Percentiles rank a stretch among this genome's conserved stretches.
Evolutionary conservation across 148 eudicot species (phyloP).

Genomic region (Spergularia marina): DNA sequence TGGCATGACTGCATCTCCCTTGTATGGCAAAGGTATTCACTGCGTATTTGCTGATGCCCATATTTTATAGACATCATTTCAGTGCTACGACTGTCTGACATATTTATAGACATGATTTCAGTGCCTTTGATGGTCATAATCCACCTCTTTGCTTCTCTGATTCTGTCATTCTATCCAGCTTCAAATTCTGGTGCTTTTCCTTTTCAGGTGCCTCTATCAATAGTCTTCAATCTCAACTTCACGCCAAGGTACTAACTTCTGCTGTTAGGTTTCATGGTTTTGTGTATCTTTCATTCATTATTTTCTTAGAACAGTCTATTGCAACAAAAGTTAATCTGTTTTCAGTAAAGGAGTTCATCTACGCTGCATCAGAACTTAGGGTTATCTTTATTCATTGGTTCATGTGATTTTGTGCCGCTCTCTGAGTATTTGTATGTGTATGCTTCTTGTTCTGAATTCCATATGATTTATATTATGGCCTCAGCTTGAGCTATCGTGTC

Average conservation of each 20-base stretch:
- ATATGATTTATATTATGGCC: neutral
- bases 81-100: too few relatives aligned
- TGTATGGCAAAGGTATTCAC: conserved; percentile 72
- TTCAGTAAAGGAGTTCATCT: neutral
- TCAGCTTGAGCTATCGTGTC: conserved; percentile 4
- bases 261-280: neutral
- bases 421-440: neutral
- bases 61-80: too few relatives aligned
- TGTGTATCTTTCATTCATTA: neutral
- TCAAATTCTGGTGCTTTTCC: neutral
- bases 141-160: neutral
- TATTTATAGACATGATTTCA: too few relatives aligned
- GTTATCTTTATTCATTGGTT: neutral
- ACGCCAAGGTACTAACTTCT: conserved; percentile 65
- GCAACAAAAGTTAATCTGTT: neutral
- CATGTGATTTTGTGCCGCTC: neutral
- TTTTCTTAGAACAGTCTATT: conserved; percentile 1
- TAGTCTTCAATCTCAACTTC: conserved; percentile 82
- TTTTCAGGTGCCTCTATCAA: conserved; percentile 85
- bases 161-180: neutral
- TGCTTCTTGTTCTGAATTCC: neutral
- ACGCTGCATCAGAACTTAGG: too few relatives aligned
- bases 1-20: conserved; percentile 99
- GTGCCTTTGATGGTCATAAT: too few relatives aligned
- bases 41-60: too few relatives aligned